Conservation (phyloP, 805 yeast species). For the Myxozyma neotropica region DNA sequence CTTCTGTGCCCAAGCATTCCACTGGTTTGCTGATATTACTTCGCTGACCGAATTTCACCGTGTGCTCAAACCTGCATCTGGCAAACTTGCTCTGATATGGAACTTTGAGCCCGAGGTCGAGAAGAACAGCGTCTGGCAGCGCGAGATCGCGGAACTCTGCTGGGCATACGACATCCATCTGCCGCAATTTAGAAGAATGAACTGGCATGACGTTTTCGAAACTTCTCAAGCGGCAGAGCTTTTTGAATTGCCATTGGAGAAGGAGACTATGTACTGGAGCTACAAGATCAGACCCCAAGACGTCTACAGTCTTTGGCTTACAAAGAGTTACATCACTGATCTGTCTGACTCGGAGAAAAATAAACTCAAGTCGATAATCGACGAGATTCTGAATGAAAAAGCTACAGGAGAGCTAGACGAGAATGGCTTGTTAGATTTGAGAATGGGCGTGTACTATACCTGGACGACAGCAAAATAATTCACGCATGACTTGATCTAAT, state of each 20-base stretch:
- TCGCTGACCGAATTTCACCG: constrained; percentile 55
- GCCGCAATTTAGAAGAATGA: constrained; percentile 58
- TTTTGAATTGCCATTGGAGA: constrained; percentile 46
- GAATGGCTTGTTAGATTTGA: constrained; percentile 21
- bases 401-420: constrained; percentile 15
- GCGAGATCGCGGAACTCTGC: constrained; percentile 42
- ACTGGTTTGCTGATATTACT: constrained; percentile 61
- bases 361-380: constrained; percentile 42
- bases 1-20: constrained; percentile 63
- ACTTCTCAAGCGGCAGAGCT: constrained; percentile 35
- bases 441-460: constrained; percentile 28
- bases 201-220: constrained; percentile 51
- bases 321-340: constrained; percentile 57
- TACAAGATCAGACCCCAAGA: constrained; percentile 42
- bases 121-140: constrained; percentile 46
- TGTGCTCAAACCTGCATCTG: constrained; percentile 51
- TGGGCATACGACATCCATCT: constrained; percentile 47
- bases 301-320: constrained; percentile 56
- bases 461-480: constrained; percentile 22
- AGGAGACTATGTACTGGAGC: constrained; percentile 43
- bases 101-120: constrained; percentile 50
- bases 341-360: constrained; percentile 46
- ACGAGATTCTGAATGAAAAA: constrained; percentile 38
- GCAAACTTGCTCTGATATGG: constrained; percentile 61
- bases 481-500: neutral